Evolutionary conservation across 2,329 filamentous ascomycete genomes (phyloP), one percentile per base, ranked within the genome.

Genomic region (Epichloe sp.): DNA sequence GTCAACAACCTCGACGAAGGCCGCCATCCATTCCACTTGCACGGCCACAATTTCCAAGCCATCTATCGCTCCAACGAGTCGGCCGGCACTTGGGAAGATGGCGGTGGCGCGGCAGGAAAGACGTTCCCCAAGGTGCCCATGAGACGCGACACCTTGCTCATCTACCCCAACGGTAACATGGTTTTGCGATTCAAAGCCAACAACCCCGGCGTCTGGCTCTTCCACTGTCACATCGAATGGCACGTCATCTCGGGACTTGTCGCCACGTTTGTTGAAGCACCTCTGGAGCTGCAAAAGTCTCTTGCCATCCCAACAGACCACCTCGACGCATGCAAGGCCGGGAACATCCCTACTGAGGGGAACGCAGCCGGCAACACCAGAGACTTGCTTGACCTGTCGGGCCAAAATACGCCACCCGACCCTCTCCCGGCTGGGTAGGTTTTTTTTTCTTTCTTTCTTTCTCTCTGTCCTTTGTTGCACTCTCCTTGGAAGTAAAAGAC

Each of bases 161-260:
- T 88, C 0, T 75, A 74, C 19, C 82, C 83, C 0, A 73, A 78
- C 35, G 84, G 86, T 0, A 80, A 85, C 63, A 75, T 85, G 23
- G 78, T 88, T 11, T 61, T 91, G 21, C 73, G 81, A n/a, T 85
- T 84, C 68, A 69, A 71, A 52, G 79, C 82, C 1, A 74, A 86
- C 60, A 86, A 86, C 57, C 80, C 83, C 11, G 82, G 82, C 38
- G 71, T 85, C 21, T 86, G 82, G 82, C 65, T 85, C 4, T 86
- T 89, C 69, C 86, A 89, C 66, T 90, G 86, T 66, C 86, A 91
- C 63, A 83, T 90, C 49, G 84, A 87, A 61, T 91, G 84, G 84
- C 85, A 88, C 62, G 71, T 86, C 52, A 68, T 75, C 1, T 80
- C 79, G 3, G 85, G 85, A n/a, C 71, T 88, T 2, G 71, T 80